phyloP scores from a whole-genome alignment of 2,329 filamentous ascomycete genomes.

The Calonectria crousiana region DNA sequence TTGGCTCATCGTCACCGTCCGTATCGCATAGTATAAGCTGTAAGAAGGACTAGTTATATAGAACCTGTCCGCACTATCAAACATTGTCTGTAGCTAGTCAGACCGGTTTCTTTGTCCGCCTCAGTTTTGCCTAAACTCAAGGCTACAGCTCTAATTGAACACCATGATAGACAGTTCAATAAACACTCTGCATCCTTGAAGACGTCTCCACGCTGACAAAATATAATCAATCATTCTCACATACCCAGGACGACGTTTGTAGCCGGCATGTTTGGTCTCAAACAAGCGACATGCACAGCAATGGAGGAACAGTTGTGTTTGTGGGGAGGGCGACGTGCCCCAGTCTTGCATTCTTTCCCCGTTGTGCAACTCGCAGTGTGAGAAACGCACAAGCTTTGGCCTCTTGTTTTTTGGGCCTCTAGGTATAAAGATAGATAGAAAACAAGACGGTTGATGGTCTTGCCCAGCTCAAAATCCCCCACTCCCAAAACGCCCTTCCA shows the following conservation, averaged over 20 bases:
- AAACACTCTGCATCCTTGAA: background rate
- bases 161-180: background rate
- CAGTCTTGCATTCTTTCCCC: slow-evolving; percentile 40
- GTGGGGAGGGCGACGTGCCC: slow-evolving; percentile 35
- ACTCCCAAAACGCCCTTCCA: slow-evolving; percentile 45
- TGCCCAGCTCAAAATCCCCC: slow-evolving; percentile 22
- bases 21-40: background rate
- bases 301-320: background rate
- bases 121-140: background rate
- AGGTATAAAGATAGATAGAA: slow-evolving; percentile 36
- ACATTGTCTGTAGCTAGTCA: background rate
- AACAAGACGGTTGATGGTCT: slow-evolving; percentile 20
- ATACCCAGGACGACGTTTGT: background rate
- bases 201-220: background rate
- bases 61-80: background rate
- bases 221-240: background rate
- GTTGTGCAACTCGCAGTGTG: slow-evolving; percentile 23
- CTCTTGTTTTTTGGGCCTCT: slow-evolving; percentile 38
- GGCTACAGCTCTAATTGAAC: too few species aligned
- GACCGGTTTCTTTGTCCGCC: background rate
- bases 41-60: background rate
- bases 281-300: background rate
- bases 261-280: background rate
- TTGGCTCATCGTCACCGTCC: background rate
- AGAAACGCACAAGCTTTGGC: slow-evolving; percentile 36